Evolutionary conservation across 2,329 filamentous ascomycete species (phyloP).

Genomic region (Cercospora sp.): DNA sequence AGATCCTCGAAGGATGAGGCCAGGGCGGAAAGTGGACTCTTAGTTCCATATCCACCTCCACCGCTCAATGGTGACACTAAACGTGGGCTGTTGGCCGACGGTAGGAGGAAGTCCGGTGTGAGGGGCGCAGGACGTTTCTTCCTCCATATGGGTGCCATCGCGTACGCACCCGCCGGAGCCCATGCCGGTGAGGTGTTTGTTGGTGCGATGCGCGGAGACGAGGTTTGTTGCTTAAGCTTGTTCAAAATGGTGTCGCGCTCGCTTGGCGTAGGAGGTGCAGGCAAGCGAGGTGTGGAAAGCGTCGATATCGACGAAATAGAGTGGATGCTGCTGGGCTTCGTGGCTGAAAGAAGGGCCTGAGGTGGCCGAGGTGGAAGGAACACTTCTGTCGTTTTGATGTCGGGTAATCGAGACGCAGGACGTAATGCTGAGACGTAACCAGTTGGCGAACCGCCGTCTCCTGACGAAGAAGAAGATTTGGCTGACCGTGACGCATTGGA

Average conservation of each 20-base stretch:
- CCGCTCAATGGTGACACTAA: background rate
- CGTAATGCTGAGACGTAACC: constrained; percentile 2
- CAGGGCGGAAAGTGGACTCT: background rate
- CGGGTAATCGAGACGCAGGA: background rate
- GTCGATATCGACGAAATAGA: constrained; percentile 3
- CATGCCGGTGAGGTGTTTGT: background rate
- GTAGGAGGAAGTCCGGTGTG: background rate
- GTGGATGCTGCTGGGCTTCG: background rate
- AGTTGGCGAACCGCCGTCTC: background rate
- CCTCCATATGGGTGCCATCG: constrained; percentile 4
- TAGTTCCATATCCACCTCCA: background rate
- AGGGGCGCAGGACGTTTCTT: constrained; percentile 11
- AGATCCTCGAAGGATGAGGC: background rate
- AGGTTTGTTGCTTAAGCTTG: background rate
- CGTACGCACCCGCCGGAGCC: constrained; percentile 8
- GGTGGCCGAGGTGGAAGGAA: constrained; percentile 11
- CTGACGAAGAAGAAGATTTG: background rate
- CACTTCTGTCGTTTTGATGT: constrained; percentile 14
- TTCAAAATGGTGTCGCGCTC: background rate
- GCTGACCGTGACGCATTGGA: background rate
- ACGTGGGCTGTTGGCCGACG: background rate
- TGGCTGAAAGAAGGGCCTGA: constrained; percentile 6
- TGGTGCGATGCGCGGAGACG: background rate
- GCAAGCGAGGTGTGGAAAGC: background rate
- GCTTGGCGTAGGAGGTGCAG: background rate